Base-by-base conservation (phyloP, 345 rosid species). In the Laguncularia racemosa region DNA sequence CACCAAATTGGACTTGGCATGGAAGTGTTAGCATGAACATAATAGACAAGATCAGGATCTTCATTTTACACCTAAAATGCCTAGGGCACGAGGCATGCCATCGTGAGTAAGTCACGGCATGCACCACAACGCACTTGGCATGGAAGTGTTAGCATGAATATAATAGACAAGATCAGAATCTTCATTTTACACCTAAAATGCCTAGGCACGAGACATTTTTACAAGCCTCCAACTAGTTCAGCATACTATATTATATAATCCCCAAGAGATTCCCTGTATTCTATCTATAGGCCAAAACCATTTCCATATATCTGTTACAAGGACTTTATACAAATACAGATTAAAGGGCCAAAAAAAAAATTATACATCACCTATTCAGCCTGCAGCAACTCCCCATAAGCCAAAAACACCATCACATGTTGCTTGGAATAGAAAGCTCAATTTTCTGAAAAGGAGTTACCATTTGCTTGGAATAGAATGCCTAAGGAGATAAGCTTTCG, bases 401-500 rank as follows among this genome's bases (percentile, higher is more conserved):
- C 68, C 50, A 57, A 52, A 15, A 53, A 18, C 33, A 10, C 46
- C 73, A 65, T 15, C 18, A n/a, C 18, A 46, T 51, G 56, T 23
- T 60, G 48, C 55, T 56, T 56, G 18, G 40, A 66, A 6, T 6
- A n/a, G n/a, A n/a, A n/a, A n/a, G n/a, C 44, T 20, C 51, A 55
- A 46, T 53, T 69, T 45, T 50, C 48, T 65, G 49, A 53, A 58
- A 57, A n/a, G 38, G 16, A 7, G 20, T 52, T 19, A 55, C 48
- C 59, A 33, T 62, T 46, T 45, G 46, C 46, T 14, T 19, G 18
- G 46, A 57, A 20, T 55, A 65, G 19, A 61, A 59, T 43, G 45
- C 21, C 81, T 75, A 83, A 47, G 75, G 77, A 55, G 87, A 70
- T 52, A 67, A 21, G 44, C 71, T 78, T 50, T 81, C 95, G 15